Conservation (phyloP, 371 early-diverging fungal species). For the Mucor mucedo region DNA sequence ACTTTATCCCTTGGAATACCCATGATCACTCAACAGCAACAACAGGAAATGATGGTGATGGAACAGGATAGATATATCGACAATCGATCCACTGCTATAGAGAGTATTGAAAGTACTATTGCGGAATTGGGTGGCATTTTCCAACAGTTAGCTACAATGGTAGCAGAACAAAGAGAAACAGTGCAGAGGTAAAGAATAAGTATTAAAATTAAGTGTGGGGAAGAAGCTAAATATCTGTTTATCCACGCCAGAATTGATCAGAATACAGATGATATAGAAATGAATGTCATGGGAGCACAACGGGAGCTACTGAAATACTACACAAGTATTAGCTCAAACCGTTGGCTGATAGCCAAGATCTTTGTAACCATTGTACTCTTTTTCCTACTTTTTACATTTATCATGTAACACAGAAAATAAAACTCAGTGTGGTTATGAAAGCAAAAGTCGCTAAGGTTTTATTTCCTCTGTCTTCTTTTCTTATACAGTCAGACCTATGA, state of each 20-base stretch:
- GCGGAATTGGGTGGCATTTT: constrained; percentile 97
- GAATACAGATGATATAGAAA: constrained; percentile 91
- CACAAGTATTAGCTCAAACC: constrained; percentile 86
- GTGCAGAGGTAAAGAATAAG: constrained; percentile 72
- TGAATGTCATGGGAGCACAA: constrained; percentile 92
- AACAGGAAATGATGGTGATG: constrained; percentile 64
- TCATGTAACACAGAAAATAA: constrained; percentile 34
- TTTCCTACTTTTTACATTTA: constrained; percentile 51
- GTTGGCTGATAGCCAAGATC: constrained; percentile 95
- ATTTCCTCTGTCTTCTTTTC: too few species aligned
- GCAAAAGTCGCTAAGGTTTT: background rate
- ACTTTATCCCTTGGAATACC: constrained; percentile 56
- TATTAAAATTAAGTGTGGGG: too few species aligned
- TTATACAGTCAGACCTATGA: too few species aligned
- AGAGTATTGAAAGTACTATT: constrained; percentile 95
- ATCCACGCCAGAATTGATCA: constrained; percentile 81
- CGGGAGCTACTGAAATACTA: constrained; percentile 90
- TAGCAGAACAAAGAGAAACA: constrained; percentile 93
- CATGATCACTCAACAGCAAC: constrained; percentile 56
- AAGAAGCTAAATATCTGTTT: background rate
- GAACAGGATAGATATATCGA: constrained; percentile 77
- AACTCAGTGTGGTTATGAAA: background rate
- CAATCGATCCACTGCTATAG: constrained; percentile 87
- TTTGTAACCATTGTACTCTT: constrained; percentile 83
- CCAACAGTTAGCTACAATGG: constrained; percentile 91